Evolutionary conservation across 2,329 filamentous ascomycete genomes (phyloP).

Genomic region (Aaosphaeria pasadenensis): DNA sequence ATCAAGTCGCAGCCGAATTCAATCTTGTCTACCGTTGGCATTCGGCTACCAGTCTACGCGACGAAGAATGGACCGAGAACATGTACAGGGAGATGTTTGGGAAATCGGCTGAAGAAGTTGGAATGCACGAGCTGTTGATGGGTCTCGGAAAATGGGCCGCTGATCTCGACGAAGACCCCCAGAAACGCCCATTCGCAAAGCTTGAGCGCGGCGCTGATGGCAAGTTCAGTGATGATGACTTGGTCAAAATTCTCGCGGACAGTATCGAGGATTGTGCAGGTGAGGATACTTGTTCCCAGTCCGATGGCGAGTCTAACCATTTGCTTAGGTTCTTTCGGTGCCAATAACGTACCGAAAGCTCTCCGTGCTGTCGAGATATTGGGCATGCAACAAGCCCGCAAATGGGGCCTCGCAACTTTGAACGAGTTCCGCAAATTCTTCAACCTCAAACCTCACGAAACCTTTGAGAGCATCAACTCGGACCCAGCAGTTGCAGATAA

Average conservation of each 20-base stretch:
- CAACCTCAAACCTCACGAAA: conserved; percentile 71
- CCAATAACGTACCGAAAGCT: conserved; percentile 68
- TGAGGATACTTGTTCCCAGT: conserved; percentile 60
- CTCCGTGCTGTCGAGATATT: conserved; percentile 74
- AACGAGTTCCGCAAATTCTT: conserved; percentile 85
- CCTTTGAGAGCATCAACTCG: conserved; percentile 79
- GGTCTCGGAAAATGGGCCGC: not conserved
- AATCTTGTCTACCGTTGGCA: conserved; percentile 87
- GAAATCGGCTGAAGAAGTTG: not conserved
- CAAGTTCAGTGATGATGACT: conserved; percentile 70
- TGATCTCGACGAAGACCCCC: conserved; percentile 57
- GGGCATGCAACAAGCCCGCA: conserved; percentile 71
- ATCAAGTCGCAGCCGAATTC: conserved; percentile 81
- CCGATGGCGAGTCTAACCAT: conserved; percentile 73
- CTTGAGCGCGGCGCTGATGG: conserved; percentile 65
- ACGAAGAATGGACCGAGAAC: conserved; percentile 73
- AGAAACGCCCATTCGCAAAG: conserved; percentile 64
- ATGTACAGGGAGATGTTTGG: conserved; percentile 6
- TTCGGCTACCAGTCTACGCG: conserved; percentile 68
- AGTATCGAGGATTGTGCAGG: conserved; percentile 75
- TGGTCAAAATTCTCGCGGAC: conserved; percentile 65
- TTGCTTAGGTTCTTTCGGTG: conserved; percentile 53
- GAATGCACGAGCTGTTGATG: not conserved
- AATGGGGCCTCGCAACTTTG: conserved; percentile 73
- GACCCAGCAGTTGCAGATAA: conserved; percentile 66